Evolutionary conservation across 2,329 filamentous ascomycete species (phyloP).

Genomic region (Calonectria pteridis): DNA sequence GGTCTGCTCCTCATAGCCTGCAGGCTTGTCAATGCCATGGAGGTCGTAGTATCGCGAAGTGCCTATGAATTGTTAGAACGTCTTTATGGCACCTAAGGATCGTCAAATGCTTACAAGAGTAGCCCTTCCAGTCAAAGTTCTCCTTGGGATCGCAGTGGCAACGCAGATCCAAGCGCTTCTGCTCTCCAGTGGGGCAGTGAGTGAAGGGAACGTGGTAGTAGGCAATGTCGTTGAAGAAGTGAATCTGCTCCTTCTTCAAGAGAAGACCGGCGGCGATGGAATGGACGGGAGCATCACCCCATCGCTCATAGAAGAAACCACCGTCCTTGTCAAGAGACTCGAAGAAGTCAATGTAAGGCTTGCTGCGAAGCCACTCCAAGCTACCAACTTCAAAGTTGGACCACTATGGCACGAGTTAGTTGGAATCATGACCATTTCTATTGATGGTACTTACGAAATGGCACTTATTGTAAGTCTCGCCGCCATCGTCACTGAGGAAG

Average conservation of each 20-base stretch:
- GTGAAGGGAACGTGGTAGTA: conserved; percentile 99
- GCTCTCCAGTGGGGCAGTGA: conserved; percentile 93
- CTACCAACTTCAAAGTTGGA: conserved; percentile 99
- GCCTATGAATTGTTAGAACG: conserved; percentile 44
- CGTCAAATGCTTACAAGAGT: conserved; percentile 79
- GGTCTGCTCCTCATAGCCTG: conserved; percentile 83
- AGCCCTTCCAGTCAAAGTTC: conserved; percentile 99
- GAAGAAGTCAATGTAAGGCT: conserved; percentile 93
- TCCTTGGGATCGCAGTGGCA: conserved; percentile 96
- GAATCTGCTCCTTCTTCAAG: conserved; percentile 91
- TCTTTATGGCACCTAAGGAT: not conserved
- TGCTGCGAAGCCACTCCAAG: conserved; percentile 91
- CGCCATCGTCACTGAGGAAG: conserved; percentile 92
- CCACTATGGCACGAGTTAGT: conserved; percentile 72
- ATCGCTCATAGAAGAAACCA: conserved; percentile 99
- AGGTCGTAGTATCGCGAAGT: conserved; percentile 89
- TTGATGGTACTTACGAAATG: conserved; percentile 80
- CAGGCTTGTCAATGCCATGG: conserved; percentile 84
- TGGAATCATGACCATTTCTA: not conserved
- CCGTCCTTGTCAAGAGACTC: conserved; percentile 88
- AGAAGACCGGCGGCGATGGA: conserved; percentile 93
- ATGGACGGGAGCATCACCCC: conserved; percentile 97
- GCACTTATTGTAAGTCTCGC: conserved; percentile 95
- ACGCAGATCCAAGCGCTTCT: conserved; percentile 84
- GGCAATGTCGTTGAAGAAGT: conserved; percentile 99